These are phyloP conservation scores for Neonectria hederae DNA, from an alignment of 2,329 filamentous ascomycete genomes.

Conservation along the genomic window DNA sequence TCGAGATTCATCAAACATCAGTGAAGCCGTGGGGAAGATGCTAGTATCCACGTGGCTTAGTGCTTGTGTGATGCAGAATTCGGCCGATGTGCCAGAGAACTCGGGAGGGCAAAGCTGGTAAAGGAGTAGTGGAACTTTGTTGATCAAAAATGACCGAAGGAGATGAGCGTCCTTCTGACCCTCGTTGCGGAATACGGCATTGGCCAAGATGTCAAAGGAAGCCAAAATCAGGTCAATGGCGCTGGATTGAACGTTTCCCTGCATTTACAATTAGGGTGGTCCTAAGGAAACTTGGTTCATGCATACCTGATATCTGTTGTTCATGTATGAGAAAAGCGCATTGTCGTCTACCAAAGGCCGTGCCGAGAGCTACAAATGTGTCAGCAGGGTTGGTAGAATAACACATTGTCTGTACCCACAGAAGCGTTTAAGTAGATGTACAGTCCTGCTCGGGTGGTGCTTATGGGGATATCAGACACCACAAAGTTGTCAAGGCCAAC, in stretches of 20 bases:
- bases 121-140: conserved; percentile 67
- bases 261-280: conserved; percentile 19
- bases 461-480: conserved; percentile 71
- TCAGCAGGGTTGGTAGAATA: conserved; percentile 21
- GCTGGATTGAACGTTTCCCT: conserved; percentile 81
- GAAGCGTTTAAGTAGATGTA: conserved; percentile 87
- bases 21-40: conserved; percentile 70
- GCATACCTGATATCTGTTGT: conserved; percentile 82
- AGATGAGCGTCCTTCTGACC: conserved; percentile 71
- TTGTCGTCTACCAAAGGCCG: conserved; percentile 86
- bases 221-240: conserved; percentile 86
- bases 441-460: conserved; percentile 82
- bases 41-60: conserved; percentile 84
- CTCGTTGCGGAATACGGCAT: conserved; percentile 77
- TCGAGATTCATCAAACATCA: conserved; percentile 68
- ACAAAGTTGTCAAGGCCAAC: conserved; percentile 65
- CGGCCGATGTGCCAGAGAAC: conserved; percentile 78
- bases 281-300: not conserved
- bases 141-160: conserved; percentile 86
- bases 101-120: conserved; percentile 67
- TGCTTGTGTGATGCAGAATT: conserved; percentile 76
- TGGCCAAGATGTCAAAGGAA: conserved; percentile 89
- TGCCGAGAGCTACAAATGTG: conserved; percentile 71
- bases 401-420: conserved; percentile 57
- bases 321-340: conserved; percentile 80